phyloP scores from a whole-genome alignment of 1,139 yeast species.

The Saccharomyces hybrid region DNA sequence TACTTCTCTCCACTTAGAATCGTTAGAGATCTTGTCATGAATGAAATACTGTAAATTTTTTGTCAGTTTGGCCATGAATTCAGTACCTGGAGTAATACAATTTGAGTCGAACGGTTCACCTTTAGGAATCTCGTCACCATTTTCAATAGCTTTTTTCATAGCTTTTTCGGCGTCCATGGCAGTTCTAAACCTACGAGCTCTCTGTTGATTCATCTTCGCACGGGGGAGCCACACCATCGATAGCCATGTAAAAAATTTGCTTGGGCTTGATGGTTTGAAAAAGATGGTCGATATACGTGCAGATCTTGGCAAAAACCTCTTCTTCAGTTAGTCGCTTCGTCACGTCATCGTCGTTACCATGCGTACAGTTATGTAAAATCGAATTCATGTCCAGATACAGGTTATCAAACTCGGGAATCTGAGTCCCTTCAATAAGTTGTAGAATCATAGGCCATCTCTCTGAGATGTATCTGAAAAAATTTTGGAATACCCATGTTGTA shows the following conservation, averaged over 20 bases:
- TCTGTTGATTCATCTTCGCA: conserved; percentile 98
- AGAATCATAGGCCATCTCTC: conserved; percentile 98
- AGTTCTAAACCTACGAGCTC: conserved; percentile 92
- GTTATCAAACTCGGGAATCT: conserved; percentile 91
- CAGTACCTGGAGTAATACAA: conserved; percentile 97
- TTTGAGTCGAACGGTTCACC: conserved; percentile 88
- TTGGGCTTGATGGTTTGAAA: conserved; percentile 83
- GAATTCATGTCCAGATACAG: conserved; percentile 96
- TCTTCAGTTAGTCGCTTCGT: conserved; percentile 71
- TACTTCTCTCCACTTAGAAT: conserved; percentile 83
- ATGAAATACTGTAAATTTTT: conserved; percentile 80
- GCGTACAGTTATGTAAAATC: conserved; percentile 88
- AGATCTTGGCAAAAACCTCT: conserved; percentile 87
- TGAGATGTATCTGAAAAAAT: conserved; percentile 90
- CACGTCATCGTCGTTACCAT: conserved; percentile 59
- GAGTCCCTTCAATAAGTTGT: conserved; percentile 74
- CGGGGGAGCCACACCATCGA: conserved; percentile 98
- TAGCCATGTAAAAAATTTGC: conserved; percentile 89
- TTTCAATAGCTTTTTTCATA: conserved; percentile 41
- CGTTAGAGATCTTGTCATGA: conserved; percentile 81
- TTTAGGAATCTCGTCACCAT: conserved; percentile 41
- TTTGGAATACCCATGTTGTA: conserved; percentile 76
- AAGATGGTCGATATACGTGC: conserved; percentile 88
- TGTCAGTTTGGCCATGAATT: conserved; percentile 90
- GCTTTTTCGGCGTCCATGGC: conserved; percentile 88